Percentiles rank a stretch among this genome's conserved stretches.
phyloP scores from a whole-genome alignment of 148 eudicot species.

The Nepenthes gracilis region DNA sequence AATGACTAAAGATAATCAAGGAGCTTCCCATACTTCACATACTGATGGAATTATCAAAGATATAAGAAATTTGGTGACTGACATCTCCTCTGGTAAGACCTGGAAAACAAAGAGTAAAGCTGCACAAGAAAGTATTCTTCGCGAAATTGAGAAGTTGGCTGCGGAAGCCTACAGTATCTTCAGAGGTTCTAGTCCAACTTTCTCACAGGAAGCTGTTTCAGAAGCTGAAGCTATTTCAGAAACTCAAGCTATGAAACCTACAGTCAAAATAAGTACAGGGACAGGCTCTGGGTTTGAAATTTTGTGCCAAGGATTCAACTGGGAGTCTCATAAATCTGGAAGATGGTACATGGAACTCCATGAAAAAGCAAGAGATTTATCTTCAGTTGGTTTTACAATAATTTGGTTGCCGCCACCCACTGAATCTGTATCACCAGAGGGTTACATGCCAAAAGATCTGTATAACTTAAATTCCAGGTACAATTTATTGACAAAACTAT shows the following conservation, averaged over 20 bases:
- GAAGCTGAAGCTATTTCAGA: slow-evolving; percentile 31
- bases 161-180: slow-evolving; percentile 94
- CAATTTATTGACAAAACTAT: slow-evolving; percentile 4
- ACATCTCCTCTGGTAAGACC: slow-evolving; percentile 54
- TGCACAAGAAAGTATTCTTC: slow-evolving; percentile 78
- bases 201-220: slow-evolving; percentile 25
- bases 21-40: slow-evolving; percentile 27
- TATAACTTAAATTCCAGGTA: slow-evolving; percentile 94
- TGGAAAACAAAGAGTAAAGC: slow-evolving; percentile 59
- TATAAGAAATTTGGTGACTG: slow-evolving; percentile 59
- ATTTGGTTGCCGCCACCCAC: slow-evolving; percentile 98
- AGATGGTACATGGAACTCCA: slow-evolving; percentile 82
- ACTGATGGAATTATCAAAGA: slow-evolving; percentile 68
- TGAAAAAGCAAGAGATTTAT: slow-evolving; percentile 47
- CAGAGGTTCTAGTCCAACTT: slow-evolving; percentile 48
- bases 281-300: slow-evolving; percentile 92
- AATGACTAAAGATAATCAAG: slow-evolving; percentile 23
- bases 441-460: slow-evolving; percentile 96
- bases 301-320: slow-evolving; percentile 90
- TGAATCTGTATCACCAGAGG: slow-evolving; percentile 96
- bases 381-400: slow-evolving; percentile 78
- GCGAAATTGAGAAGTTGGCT: slow-evolving; percentile 93
- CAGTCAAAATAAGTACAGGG: slow-evolving; percentile 42
- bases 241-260: slow-evolving; percentile 7
- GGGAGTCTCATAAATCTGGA: slow-evolving; percentile 97